Conservation (phyloP, 306 rosid species). For the Begonia peltatifolia region DNA sequence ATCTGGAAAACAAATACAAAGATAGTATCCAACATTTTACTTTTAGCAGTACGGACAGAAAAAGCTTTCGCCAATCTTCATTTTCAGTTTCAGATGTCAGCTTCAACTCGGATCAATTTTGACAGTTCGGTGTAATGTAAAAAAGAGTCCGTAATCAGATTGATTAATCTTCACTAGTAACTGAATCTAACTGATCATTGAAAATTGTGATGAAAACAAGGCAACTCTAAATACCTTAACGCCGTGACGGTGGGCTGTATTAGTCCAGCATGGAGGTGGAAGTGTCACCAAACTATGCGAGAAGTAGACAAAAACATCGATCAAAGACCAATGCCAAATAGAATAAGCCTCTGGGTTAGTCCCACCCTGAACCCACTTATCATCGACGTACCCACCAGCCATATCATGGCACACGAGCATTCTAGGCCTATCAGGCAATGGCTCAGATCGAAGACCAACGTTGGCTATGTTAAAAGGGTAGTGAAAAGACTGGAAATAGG, state of each 20-base stretch:
- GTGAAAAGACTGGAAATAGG: conserved; percentile 77
- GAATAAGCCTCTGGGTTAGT: conserved; percentile 55
- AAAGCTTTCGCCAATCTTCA: too few relatives aligned
- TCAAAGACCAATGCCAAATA: conserved; percentile 86
- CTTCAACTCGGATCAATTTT: too few relatives aligned
- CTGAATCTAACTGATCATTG: too few relatives aligned
- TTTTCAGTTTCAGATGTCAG: too few relatives aligned
- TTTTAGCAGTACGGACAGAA: too few relatives aligned
- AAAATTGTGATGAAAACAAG: neutral
- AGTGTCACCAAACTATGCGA: conserved; percentile 73
- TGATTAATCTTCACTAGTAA: too few relatives aligned
- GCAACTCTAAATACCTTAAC: conserved; percentile 44
- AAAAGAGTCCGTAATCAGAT: too few relatives aligned
- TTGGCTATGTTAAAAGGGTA: conserved; percentile 66
- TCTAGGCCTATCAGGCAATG: conserved; percentile 53
- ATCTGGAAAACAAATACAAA: too few relatives aligned
- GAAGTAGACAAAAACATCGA: conserved; percentile 75
- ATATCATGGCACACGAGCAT: conserved; percentile 81
- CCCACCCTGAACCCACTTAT: conserved; percentile 92
- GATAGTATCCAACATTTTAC: too few relatives aligned
- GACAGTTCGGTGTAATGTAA: too few relatives aligned
- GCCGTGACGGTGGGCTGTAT: conserved; percentile 73
- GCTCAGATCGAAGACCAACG: conserved; percentile 22
- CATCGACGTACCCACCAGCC: conserved; percentile 78
- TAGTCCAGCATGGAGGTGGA: conserved; percentile 86